Conservation (phyloP, 2,329 filamentous ascomycete species). For the Samsoniella hepiali region DNA sequence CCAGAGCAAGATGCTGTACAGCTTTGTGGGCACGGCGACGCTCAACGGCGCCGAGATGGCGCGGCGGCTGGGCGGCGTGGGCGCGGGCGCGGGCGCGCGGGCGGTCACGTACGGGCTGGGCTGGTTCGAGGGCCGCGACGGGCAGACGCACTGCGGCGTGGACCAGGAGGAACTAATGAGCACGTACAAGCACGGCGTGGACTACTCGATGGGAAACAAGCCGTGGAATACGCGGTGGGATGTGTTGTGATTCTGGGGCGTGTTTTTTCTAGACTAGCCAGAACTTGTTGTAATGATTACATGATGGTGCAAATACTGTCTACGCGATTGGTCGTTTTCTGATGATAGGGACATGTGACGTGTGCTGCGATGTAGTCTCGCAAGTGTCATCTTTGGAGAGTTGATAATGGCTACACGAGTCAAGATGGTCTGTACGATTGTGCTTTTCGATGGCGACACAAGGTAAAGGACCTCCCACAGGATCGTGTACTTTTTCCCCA, state of each 20-base stretch:
- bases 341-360: too few relatives aligned
- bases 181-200: conserved; percentile 62
- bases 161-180: conserved; percentile 70
- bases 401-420: background rate
- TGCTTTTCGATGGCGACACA: too few relatives aligned
- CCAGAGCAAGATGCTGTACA: conserved; percentile 74
- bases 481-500: too few relatives aligned
- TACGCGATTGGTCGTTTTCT: too few relatives aligned
- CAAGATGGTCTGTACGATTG: too few relatives aligned
- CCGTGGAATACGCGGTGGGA: conserved; percentile 50
- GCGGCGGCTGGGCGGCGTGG: conserved; percentile 54
- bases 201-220: conserved; percentile 46
- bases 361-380: too few relatives aligned
- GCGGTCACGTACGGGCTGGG: conserved; percentile 67
- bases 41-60: conserved; percentile 61
- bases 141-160: conserved; percentile 70
- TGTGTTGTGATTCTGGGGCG: conserved; percentile 25
- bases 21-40: conserved; percentile 69
- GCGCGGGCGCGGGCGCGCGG: conserved; percentile 30
- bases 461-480: too few relatives aligned
- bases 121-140: conserved; percentile 73
- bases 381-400: background rate
- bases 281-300: background rate
- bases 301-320: too few relatives aligned
- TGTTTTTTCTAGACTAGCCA: background rate